Evolutionary conservation across 257 asterid species (phyloP).

Genomic region (Phtheirospermum japonicum): DNA sequence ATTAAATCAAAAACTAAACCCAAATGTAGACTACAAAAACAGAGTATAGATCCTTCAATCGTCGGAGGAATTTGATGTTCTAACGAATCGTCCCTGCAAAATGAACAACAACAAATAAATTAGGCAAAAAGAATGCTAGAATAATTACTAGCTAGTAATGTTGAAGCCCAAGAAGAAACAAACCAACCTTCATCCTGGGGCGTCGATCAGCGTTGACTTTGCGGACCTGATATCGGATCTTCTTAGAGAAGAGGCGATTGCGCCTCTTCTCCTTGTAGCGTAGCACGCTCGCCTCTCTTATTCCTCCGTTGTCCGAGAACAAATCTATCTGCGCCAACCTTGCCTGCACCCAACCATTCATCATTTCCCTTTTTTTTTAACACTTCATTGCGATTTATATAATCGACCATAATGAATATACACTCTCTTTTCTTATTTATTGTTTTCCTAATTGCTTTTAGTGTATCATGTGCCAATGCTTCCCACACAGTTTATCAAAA

Average conservation of each 20-base stretch:
- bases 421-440: too few relatives aligned
- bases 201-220: constrained; percentile 88
- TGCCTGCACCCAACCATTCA: constrained; percentile 46
- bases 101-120: too few relatives aligned
- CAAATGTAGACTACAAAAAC: constrained; percentile 20
- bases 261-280: constrained; percentile 78
- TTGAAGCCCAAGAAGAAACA: too few relatives aligned
- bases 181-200: constrained; percentile 80
- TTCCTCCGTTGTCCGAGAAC: constrained; percentile 66
- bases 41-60: constrained; percentile 30
- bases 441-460: too few relatives aligned
- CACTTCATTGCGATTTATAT: too few relatives aligned
- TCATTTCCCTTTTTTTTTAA: too few relatives aligned
- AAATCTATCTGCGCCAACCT: constrained; percentile 74
- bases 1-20: background rate
- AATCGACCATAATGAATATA: background rate
- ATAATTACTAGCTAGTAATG: too few relatives aligned
- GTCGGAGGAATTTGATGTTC: constrained; percentile 54
- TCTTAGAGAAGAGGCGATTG: constrained; percentile 67
- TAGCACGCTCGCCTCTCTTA: constrained; percentile 69
- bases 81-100: constrained; percentile 71
- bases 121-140: too few relatives aligned
- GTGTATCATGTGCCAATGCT: too few relatives aligned
- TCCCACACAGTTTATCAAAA: too few relatives aligned
- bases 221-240: constrained; percentile 74